Base-by-base conservation (phyloP, 2,329 filamentous ascomycete genomes). In the Chaetothyriales sp. region DNA sequence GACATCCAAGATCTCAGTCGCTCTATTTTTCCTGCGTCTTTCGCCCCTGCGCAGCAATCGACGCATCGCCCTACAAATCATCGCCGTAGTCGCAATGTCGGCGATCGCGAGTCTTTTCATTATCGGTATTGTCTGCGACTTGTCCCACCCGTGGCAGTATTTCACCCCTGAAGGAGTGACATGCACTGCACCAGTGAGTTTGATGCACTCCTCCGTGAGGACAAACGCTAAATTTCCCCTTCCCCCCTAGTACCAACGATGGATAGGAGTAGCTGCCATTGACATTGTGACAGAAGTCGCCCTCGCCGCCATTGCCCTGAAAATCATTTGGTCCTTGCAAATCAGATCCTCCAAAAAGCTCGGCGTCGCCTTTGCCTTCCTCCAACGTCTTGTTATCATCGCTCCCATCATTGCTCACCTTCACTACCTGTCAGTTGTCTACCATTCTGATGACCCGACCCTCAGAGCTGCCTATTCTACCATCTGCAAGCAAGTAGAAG, bases 341-440 rank as follows among this genome's bases (percentile, higher is more conserved):
- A 67, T 67, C 61, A 60, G 62, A 2, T n/a, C 65, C 1, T 59
- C 58, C 20, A 63, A 62, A 45, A 69, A 68, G 53, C 25, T 62
- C 4, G 56, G 61, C 1, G 65, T 69, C 5, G 63, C 68, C 8
- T 61, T 61, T 51, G 63, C 65, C 5, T 69, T 69, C 51, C 52
- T 64, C 43, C 64, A 64, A 48, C 65, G 66, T 9, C 62, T 70
- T 10, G 60, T 64, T 68, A 70, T 56, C 60, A 67, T 59, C 25
- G 18, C 22, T 5, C 40, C 20, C 22, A 25, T 25, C 22, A 25
- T 25, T 25, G 22, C 22, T 6, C 22, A 25, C 22, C 22, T 25
- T 3, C 22, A 25, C 22, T 25, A 25, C 22, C 22, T 25, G 22
- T 25, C 22, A 6, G 6, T 4, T 3, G 22, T 25, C 6, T 25